These are phyloP conservation scores for Pontederia paniculata DNA, from an alignment of 176 grass and related monocot species.

Conservation along the genomic window DNA sequence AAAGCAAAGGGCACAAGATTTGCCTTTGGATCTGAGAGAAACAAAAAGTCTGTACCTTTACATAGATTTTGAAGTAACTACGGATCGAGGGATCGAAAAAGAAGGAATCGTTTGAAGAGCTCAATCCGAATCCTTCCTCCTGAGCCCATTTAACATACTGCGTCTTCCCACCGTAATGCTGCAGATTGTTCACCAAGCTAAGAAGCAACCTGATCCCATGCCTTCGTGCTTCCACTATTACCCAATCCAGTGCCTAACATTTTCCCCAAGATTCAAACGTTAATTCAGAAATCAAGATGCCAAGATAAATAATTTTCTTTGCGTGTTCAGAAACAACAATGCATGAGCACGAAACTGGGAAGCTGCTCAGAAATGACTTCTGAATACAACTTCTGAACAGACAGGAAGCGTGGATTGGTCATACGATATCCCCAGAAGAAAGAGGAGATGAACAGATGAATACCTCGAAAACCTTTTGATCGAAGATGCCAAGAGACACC, in stretches of 20 bases:
- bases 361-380: no score
- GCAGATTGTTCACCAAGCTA: constrained; percentile 49
- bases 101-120: constrained; percentile 26
- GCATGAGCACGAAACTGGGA: no score
- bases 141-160: constrained; percentile 27
- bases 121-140: constrained; percentile 20
- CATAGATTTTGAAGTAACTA: constrained; percentile 18
- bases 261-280: background rate
- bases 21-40: background rate
- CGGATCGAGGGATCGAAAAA: constrained; percentile 22
- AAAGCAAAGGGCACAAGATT: no score
- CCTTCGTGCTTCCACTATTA: constrained; percentile 58
- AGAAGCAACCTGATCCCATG: constrained; percentile 69
- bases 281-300: no score
- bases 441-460: background rate
- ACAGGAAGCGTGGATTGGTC: no score
- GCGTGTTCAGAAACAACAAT: no score
- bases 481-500: constrained; percentile 64
- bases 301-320: no score
- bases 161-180: constrained; percentile 19
- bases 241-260: constrained; percentile 60
- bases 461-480: constrained; percentile 84
- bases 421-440: background rate
- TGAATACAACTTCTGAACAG: no score
- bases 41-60: constrained; percentile 3